Base-by-base conservation (phyloP, 768 basidiomycete species). In the Termitomyces sp. region DNA sequence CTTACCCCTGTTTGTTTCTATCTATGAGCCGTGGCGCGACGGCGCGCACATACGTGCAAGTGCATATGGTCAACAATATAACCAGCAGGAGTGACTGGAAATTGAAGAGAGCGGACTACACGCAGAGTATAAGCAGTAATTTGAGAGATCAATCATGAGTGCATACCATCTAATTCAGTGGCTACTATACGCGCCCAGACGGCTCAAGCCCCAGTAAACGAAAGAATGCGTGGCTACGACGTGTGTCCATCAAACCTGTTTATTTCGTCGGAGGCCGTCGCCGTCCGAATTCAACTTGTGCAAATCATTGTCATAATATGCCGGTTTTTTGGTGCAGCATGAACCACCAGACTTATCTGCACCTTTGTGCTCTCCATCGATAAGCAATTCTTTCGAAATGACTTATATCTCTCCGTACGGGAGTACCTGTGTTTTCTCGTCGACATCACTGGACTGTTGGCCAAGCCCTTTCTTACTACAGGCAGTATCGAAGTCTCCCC, bases 31-130 rank as follows among this genome's bases (percentile, higher is more conserved):
- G 82, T 12, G 97, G 97, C 3, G 92, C 88, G 16, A 95, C 88
- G 0, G 92, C 87, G 48, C 97, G 87, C 14, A 95, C 82, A 73
- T 98, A 99, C 4, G 96, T 95, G 78, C 93, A 98, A 59, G 97
- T 98, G 77, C 97, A 99, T 60, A 98, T 94, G 71, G 91, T 80
- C 51, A 99, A 82, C 9, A 98, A 83, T 63, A 98, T 88, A 71
- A 96, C 94, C 68, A 96, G 86, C 20, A 99, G 82, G 20, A 99
- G 82, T 0, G 95, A 94, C 73, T 96, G 89, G 70, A 99, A 99
- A 76, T 98, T 96, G 86, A 98, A 98, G 26, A 99, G 82, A 2
- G 97, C 97, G 32, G 96, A 95, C 81, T 81, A 54, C 4, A 43
- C 56, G 26, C 16, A 32, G n/a, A 18, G 16, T 14, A 55, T 60